Conservation (phyloP, 176 grass and related monocot species). For the Tillandsia leiboldiana region DNA sequence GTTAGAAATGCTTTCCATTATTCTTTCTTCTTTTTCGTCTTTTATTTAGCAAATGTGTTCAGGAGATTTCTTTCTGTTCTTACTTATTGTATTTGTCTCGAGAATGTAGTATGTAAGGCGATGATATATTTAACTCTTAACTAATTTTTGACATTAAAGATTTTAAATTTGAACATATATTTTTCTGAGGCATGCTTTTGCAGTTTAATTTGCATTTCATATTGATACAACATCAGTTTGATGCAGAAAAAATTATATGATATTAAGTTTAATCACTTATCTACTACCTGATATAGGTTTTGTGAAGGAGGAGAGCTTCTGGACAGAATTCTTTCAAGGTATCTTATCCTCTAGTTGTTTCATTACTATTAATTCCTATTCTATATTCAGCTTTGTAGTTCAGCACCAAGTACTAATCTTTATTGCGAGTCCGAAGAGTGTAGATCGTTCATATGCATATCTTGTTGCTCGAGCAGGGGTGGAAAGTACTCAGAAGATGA, state of each 20-base stretch:
- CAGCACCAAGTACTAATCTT: neutral
- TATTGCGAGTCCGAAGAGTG: neutral
- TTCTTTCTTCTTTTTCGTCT: too few relatives aligned
- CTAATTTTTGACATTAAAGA: neutral
- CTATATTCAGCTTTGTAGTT: slow-evolving; percentile 5
- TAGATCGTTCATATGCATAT: slow-evolving; percentile 7
- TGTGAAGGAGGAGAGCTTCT: slow-evolving; percentile 70
- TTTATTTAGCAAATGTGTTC: too few relatives aligned
- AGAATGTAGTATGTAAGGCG: too few relatives aligned
- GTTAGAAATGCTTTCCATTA: too few relatives aligned
- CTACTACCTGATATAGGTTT: slow-evolving; percentile 33
- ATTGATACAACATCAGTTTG: neutral
- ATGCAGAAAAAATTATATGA: neutral
- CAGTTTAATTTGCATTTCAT: neutral
- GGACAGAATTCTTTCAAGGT: slow-evolving; percentile 83
- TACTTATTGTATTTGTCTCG: too few relatives aligned
- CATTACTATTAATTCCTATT: neutral
- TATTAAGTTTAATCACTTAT: slow-evolving; percentile 2
- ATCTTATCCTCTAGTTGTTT: slow-evolving; percentile 10
- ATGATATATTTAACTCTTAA: too few relatives aligned
- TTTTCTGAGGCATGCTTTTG: slow-evolving; percentile 10
- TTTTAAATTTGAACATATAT: neutral
- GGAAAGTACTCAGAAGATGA: slow-evolving; percentile 80
- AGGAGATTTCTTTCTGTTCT: too few relatives aligned
- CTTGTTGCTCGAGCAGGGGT: slow-evolving; percentile 37